These are phyloP conservation scores for Leccinum ochraceum DNA, from an alignment of 768 basidiomycete genomes.

Conservation along the genomic window DNA sequence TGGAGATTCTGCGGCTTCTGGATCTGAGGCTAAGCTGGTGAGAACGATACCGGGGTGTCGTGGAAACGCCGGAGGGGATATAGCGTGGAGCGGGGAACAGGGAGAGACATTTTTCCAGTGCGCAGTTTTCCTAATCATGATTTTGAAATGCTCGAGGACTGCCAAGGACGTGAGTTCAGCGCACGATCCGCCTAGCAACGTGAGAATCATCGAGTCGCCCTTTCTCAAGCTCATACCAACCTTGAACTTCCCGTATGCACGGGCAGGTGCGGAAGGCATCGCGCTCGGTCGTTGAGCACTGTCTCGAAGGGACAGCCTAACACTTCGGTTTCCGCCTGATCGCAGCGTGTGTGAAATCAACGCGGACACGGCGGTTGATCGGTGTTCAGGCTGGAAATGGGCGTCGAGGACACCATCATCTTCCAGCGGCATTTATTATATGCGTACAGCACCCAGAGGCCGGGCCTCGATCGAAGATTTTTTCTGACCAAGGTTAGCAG, in stretches of 20 bases:
- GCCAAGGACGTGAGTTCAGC: background rate
- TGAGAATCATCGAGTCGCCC: constrained; percentile 13
- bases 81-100: background rate
- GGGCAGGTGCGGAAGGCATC: constrained; percentile 9
- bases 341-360: background rate
- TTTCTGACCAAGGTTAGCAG: background rate
- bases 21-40: constrained; percentile 13
- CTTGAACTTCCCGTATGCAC: background rate
- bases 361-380: background rate
- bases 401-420: background rate
- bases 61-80: background rate
- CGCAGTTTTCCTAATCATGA: constrained; percentile 10
- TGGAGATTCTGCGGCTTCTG: constrained; percentile 10
- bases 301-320: too few relatives aligned
- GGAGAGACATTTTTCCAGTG: background rate
- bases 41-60: constrained; percentile 15
- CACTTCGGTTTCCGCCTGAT: too few relatives aligned
- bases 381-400: background rate
- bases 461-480: background rate
- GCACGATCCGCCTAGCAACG: constrained; percentile 2
- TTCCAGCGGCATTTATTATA: background rate
- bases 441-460: background rate
- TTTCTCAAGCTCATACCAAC: constrained; percentile 18
- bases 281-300: background rate
- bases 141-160: background rate